Evolutionary conservation across 345 rosid genomes (phyloP).

Genomic region (Crucihimalaya himalaica): DNA sequence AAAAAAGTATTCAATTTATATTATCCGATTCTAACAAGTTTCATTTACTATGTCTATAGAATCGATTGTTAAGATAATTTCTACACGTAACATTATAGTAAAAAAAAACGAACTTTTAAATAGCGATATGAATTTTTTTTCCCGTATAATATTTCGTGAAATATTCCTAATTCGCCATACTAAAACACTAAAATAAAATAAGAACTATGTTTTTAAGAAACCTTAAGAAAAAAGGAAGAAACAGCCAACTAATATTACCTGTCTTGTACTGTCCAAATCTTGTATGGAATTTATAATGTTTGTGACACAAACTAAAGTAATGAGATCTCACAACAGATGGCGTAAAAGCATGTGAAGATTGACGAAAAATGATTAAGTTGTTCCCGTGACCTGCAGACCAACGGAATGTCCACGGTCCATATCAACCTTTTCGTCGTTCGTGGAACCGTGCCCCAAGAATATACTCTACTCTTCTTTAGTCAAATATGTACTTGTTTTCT

Average conservation of each 20-base stretch:
- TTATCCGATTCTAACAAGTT: not conserved
- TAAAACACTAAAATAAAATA: not conserved
- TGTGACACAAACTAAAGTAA: not conserved
- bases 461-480: not conserved
- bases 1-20: not conserved
- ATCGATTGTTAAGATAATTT: not conserved
- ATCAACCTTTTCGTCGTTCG: conserved; percentile 13
- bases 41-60: not conserved
- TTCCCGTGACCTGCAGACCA: conserved; percentile 40
- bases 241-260: conserved; percentile 11
- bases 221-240: not conserved
- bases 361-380: conserved; percentile 30
- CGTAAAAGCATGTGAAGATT: conserved; percentile 34
- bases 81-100: not conserved
- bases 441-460: conserved; percentile 18
- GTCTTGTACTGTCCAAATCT: conserved; percentile 19
- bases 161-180: not conserved
- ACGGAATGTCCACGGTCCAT: conserved; percentile 26
- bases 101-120: not conserved
- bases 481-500: conserved; percentile 1
- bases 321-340: not conserved
- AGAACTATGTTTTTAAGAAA: not conserved
- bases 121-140: not conserved
- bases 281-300: not conserved
- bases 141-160: not conserved